Conservation (phyloP, 2,329 filamentous ascomycete genomes). For the Cercospora canescens region DNA sequence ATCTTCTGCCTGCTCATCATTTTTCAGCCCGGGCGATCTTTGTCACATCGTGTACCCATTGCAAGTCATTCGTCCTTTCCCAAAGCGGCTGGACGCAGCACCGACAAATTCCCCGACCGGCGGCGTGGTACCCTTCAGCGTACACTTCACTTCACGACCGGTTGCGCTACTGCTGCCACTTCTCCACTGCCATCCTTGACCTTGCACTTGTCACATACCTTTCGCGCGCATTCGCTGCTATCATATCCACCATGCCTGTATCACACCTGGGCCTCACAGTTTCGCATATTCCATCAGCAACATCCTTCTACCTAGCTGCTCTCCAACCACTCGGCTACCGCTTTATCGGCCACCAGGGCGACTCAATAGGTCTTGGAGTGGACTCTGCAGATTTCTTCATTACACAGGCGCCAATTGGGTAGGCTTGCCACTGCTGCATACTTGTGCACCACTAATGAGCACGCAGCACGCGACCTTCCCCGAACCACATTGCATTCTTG, state of each 20-base stretch:
- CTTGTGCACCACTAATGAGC: slow-evolving; percentile 8
- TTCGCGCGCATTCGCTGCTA: slow-evolving; percentile 1
- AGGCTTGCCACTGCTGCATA: slow-evolving; percentile 28
- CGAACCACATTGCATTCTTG: slow-evolving; percentile 57
- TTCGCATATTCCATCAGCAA: slow-evolving; percentile 73
- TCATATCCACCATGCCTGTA: slow-evolving; percentile 53
- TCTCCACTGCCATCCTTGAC: slow-evolving; percentile 21
- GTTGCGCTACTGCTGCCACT: slow-evolving; percentile 15
- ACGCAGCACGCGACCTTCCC: slow-evolving; percentile 30
- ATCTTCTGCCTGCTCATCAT: slow-evolving; percentile 14
- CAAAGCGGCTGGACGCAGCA: slow-evolving; percentile 11
- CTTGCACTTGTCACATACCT: slow-evolving; percentile 10
- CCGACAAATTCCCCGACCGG: slow-evolving; percentile 15
- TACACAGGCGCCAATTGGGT: slow-evolving; percentile 61
- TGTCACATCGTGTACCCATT: slow-evolving; percentile 13
- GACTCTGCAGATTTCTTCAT: slow-evolving; percentile 64
- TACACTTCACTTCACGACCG: slow-evolving; percentile 9
- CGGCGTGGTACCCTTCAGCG: slow-evolving; percentile 9
- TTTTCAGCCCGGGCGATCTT: slow-evolving; percentile 10
- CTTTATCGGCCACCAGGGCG: slow-evolving; percentile 64
- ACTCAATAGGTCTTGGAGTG: slow-evolving; percentile 62
- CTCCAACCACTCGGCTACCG: slow-evolving; percentile 76
- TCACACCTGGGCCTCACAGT: slow-evolving; percentile 68
- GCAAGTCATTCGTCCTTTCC: slow-evolving; percentile 11
- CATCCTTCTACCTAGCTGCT: slow-evolving; percentile 80